phyloP scores from a whole-genome alignment of 202 grass and related monocot genomes.

The Cymbopogon flexuosus region DNA sequence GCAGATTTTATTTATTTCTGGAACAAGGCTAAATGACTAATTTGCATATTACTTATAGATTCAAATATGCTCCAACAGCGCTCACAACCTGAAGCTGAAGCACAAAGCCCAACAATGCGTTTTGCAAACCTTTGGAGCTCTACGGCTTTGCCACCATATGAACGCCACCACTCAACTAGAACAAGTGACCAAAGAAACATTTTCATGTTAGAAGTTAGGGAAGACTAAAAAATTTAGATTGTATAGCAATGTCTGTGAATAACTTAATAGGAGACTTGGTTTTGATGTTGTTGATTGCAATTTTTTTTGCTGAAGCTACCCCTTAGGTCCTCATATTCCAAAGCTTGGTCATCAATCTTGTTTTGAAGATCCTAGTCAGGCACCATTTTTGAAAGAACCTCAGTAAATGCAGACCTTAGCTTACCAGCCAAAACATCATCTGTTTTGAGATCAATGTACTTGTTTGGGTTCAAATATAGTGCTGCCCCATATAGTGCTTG shows the following conservation, averaged over 20 bases:
- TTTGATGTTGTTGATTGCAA: neutral
- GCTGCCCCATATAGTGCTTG: neutral
- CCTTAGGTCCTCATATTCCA: too few species aligned
- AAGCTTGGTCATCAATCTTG: too few species aligned
- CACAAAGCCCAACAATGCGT: neutral
- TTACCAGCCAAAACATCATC: neutral
- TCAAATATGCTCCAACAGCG: conserved; percentile 13
- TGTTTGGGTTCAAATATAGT: neutral
- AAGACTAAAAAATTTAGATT: too few species aligned
- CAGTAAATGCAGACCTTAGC: neutral
- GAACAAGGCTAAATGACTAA: too few species aligned
- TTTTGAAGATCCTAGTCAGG: too few species aligned
- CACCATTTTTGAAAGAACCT: neutral
- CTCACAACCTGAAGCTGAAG: neutral
- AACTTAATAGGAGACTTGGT: neutral
- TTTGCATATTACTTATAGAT: neutral
- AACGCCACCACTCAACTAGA: too few species aligned
- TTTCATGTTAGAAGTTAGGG: too few species aligned
- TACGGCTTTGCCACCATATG: too few species aligned
- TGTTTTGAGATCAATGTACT: neutral
- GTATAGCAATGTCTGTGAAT: neutral
- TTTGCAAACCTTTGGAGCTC: neutral
- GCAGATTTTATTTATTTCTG: too few species aligned
- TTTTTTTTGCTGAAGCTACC: neutral
- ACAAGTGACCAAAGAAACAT: too few species aligned